Evolutionary conservation across 805 yeast genomes (phyloP).

Genomic region (Yueomyces sinensis): DNA sequence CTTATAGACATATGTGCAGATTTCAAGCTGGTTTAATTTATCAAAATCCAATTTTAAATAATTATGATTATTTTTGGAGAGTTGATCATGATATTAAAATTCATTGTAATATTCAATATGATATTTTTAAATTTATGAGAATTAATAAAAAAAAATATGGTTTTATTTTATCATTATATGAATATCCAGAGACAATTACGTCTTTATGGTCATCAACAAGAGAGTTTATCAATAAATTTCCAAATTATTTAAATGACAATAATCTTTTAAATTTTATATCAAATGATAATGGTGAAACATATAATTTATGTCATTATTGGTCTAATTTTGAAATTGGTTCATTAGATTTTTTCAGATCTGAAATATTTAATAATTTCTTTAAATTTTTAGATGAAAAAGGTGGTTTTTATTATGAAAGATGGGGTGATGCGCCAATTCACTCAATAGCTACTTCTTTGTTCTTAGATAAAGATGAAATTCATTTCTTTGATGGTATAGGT

Average conservation of each 20-base stretch:
- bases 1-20: constrained; percentile 59
- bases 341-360: constrained; percentile 50
- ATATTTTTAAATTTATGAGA: constrained; percentile 47
- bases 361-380: constrained; percentile 46
- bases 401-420: constrained; percentile 75
- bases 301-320: constrained; percentile 76
- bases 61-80: constrained; percentile 65
- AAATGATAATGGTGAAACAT: constrained; percentile 47
- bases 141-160: constrained; percentile 47
- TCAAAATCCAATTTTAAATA: constrained; percentile 40
- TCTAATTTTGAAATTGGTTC: constrained; percentile 67
- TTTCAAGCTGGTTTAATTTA: constrained; percentile 43
- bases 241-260: constrained; percentile 29
- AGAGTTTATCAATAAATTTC: constrained; percentile 33
- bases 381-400: constrained; percentile 51
- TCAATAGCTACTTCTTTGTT: constrained; percentile 59
- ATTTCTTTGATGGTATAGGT: constrained; percentile 65
- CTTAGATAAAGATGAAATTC: constrained; percentile 42
- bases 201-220: constrained; percentile 45
- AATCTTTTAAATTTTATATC: constrained; percentile 53
- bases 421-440: constrained; percentile 95
- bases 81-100: constrained; percentile 58
- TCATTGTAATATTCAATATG: constrained; percentile 49
- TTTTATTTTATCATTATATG: constrained; percentile 53
- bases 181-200: constrained; percentile 47